Conservation (phyloP, 768 basidiomycete species). For the Pleurotus djamor region DNA sequence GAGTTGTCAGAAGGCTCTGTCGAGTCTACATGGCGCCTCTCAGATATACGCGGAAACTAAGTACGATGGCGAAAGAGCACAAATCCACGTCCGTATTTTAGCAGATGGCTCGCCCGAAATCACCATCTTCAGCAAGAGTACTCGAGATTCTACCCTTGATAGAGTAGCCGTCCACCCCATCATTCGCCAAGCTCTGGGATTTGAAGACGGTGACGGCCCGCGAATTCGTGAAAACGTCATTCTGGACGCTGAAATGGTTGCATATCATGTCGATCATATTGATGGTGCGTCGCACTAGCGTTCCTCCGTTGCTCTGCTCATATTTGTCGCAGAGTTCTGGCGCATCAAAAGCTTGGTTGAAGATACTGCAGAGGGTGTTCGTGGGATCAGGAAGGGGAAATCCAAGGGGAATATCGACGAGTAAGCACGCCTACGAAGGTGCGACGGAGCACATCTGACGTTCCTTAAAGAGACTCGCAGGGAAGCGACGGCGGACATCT, state of each 20-base stretch:
- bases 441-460: neutral
- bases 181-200: slow-evolving; percentile 58
- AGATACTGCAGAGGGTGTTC: slow-evolving; percentile 53
- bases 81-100: slow-evolving; percentile 74
- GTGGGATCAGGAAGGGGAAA: slow-evolving; percentile 18
- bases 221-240: slow-evolving; percentile 41
- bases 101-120: slow-evolving; percentile 41
- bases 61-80: slow-evolving; percentile 94
- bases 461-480: slow-evolving; percentile 20
- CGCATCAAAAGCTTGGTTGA: slow-evolving; percentile 60
- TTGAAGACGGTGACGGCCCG: slow-evolving; percentile 18
- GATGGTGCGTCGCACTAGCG: slow-evolving; percentile 53
- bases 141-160: slow-evolving; percentile 78
- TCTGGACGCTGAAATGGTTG: slow-evolving; percentile 89
- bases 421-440: neutral
- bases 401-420: slow-evolving; percentile 7
- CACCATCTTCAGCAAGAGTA: slow-evolving; percentile 87
- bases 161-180: slow-evolving; percentile 61
- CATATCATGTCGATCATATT: slow-evolving; percentile 65
- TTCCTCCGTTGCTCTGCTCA: neutral
- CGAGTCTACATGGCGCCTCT: slow-evolving; percentile 35
- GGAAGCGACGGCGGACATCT: slow-evolving; percentile 48
- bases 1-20: slow-evolving; percentile 53
- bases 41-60: slow-evolving; percentile 87
- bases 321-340: slow-evolving; percentile 65